A percentile compares a stretch with the other conserved stretches of the same genome.
Evolutionary conservation across 1,139 yeast genomes (phyloP).

Genomic region (Hyphopichia buzzinii): DNA sequence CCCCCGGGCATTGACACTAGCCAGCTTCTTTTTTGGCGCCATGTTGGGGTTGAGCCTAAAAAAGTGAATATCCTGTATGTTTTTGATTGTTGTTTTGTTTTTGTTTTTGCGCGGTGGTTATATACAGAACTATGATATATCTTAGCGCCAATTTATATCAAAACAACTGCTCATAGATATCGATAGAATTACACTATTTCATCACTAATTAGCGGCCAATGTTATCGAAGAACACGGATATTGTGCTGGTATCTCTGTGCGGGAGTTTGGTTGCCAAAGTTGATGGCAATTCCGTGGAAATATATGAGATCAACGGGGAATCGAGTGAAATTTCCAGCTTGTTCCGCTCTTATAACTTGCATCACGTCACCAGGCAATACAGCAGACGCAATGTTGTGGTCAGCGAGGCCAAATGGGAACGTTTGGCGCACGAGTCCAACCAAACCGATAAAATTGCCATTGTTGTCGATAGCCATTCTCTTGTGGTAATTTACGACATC

Average conservation of each 20-base stretch:
- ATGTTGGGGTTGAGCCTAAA: slow-evolving; percentile 6
- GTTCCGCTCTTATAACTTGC: background rate
- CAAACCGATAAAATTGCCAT: slow-evolving; percentile 23
- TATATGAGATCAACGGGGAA: background rate
- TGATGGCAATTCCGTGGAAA: background rate
- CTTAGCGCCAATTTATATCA: no score
- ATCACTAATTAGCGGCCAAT: background rate
- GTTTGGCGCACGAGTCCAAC: slow-evolving; percentile 13
- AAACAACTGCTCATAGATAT: no score
- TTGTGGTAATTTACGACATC: slow-evolving; percentile 26
- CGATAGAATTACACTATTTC: no score
- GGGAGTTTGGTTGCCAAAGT: background rate
- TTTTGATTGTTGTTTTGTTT: slow-evolving; percentile 5
- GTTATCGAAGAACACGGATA: background rate
- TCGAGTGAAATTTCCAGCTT: slow-evolving; percentile 24
- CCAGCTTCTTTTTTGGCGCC: slow-evolving; percentile 13
- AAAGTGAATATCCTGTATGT: slow-evolving; percentile 1
- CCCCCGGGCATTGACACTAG: slow-evolving; percentile 9
- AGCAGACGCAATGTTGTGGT: slow-evolving; percentile 4
- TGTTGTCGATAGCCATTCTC: slow-evolving; percentile 17
- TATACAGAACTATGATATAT: background rate
- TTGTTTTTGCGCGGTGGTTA: slow-evolving; percentile 2
- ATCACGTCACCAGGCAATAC: background rate
- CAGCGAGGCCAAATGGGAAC: slow-evolving; percentile 29
- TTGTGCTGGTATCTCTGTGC: background rate